A percentile compares a stretch with the other conserved stretches of the same genome.
These are phyloP conservation scores for Quercus lobata DNA, from an alignment of 331 rosid genomes.

Conservation along the genomic window DNA sequence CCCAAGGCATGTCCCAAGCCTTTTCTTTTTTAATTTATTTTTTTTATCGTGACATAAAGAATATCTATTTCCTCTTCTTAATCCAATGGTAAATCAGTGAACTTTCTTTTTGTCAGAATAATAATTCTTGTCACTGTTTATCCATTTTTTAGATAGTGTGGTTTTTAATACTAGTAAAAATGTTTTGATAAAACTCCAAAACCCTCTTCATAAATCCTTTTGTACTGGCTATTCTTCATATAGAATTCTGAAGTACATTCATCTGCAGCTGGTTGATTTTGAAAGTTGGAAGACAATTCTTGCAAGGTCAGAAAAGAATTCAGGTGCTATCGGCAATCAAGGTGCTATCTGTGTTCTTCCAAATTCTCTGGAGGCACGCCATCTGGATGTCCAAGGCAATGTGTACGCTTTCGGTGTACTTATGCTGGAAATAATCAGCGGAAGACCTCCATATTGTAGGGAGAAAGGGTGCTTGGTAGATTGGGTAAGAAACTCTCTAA, in stretches of 20 bases:
- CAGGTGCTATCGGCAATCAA: constrained; percentile 65
- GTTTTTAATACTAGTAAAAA: background rate
- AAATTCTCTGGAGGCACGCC: constrained; percentile 81
- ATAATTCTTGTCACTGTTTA: background rate
- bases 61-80: background rate
- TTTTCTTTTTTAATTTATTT: background rate
- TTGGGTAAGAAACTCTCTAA: constrained; percentile 65
- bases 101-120: background rate
- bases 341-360: constrained; percentile 80
- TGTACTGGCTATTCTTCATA: background rate
- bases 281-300: constrained; percentile 98
- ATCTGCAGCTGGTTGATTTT: constrained; percentile 84
- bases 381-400: constrained; percentile 74
- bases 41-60: no score
- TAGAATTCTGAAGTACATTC: constrained; percentile 13
- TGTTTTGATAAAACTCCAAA: constrained; percentile 15
- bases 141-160: background rate
- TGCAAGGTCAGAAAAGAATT: constrained; percentile 77
- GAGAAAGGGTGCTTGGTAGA: constrained; percentile 81
- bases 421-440: constrained; percentile 81
- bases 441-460: constrained; percentile 81
- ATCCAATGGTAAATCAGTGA: background rate
- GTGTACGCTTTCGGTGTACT: constrained; percentile 79
- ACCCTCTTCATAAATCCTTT: background rate
- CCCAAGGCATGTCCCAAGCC: constrained; percentile 60